Evolutionary conservation across 352 stramenopile species (phyloP).

Genomic region (Aphanomyces stellatus): DNA sequence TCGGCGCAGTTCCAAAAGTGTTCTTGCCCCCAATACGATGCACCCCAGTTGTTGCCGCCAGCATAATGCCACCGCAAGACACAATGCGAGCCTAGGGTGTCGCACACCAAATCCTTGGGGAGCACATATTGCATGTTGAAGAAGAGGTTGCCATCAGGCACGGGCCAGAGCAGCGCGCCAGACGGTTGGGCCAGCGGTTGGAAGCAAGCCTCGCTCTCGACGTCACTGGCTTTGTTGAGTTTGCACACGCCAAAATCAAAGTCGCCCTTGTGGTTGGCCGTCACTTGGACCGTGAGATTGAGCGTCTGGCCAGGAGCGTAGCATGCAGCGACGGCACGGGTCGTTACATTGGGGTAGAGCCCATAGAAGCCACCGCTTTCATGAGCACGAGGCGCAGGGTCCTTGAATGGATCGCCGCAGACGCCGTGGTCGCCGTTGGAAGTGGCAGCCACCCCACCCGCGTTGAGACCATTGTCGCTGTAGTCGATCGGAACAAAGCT

Average conservation of each 20-base stretch:
- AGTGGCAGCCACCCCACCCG: neutral
- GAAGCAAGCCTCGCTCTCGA: neutral
- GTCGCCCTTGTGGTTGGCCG: too few relatives aligned
- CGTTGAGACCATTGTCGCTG: neutral
- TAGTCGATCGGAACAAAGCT: neutral
- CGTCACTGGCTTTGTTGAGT: neutral
- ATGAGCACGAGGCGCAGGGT: neutral
- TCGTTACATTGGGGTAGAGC: neutral
- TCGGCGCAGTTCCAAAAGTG: too few relatives aligned
- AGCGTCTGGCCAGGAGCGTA: conserved; percentile 17
- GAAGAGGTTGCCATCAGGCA: neutral
- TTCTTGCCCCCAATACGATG: neutral
- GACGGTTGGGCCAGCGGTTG: conserved; percentile 26
- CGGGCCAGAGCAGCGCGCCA: conserved; percentile 16
- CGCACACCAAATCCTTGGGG: conserved; percentile 14
- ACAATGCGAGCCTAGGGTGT: conserved; percentile 15
- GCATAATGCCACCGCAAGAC: conserved; percentile 21
- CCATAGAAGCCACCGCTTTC: neutral
- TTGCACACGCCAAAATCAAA: conserved; percentile 41
- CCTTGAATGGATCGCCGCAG: neutral
- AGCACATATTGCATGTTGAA: conserved; percentile 17
- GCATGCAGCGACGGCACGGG: neutral
- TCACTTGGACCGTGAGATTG: conserved; percentile 31
- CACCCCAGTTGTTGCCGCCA: conserved; percentile 23
- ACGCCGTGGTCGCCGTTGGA: neutral